Conservation (phyloP, 2,329 filamentous ascomycete genomes). For the Talaromyces sp. region DNA sequence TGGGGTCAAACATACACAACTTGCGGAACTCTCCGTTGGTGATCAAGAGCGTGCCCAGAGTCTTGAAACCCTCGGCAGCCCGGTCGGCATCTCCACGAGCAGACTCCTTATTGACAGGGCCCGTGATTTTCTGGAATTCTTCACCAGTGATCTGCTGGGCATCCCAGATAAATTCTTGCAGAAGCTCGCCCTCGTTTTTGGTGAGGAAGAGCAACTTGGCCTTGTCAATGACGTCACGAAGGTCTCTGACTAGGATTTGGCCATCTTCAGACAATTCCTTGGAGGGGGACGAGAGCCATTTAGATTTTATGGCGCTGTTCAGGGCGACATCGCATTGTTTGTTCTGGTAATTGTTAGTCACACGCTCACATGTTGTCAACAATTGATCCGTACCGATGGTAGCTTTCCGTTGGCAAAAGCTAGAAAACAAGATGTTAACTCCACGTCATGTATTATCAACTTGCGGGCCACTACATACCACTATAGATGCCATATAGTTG, state of each 20-base stretch:
- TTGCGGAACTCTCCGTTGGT: slow-evolving; percentile 97
- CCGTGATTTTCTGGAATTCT: slow-evolving; percentile 58
- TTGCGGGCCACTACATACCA: slow-evolving; percentile 39
- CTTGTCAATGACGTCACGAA: slow-evolving; percentile 75
- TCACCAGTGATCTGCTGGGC: slow-evolving; percentile 70
- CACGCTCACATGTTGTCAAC: neutral
- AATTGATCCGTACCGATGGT: slow-evolving; percentile 65
- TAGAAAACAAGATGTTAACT: slow-evolving; percentile 29
- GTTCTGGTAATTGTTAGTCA: slow-evolving; percentile 56
- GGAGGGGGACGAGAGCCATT: slow-evolving; percentile 66
- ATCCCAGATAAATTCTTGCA: slow-evolving; percentile 97
- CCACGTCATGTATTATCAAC: neutral
- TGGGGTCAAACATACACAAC: slow-evolving; percentile 60
- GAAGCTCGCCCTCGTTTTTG: slow-evolving; percentile 91
- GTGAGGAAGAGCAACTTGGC: slow-evolving; percentile 80
- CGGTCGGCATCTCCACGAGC: slow-evolving; percentile 80
- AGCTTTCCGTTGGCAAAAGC: slow-evolving; percentile 88
- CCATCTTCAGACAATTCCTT: slow-evolving; percentile 79
- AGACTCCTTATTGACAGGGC: slow-evolving; percentile 69
- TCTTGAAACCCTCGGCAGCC: slow-evolving; percentile 79
- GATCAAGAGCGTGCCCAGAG: slow-evolving; percentile 81
- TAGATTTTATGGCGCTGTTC: slow-evolving; percentile 78
- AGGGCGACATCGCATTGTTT: slow-evolving; percentile 93
- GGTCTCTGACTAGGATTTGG: slow-evolving; percentile 69
- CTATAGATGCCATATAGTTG: slow-evolving; percentile 87